Evolutionary conservation across 2,329 filamentous ascomycete species (phyloP), one percentile per base, ranked within the genome.

Genomic region (Pseudogymnoascus sp.): DNA sequence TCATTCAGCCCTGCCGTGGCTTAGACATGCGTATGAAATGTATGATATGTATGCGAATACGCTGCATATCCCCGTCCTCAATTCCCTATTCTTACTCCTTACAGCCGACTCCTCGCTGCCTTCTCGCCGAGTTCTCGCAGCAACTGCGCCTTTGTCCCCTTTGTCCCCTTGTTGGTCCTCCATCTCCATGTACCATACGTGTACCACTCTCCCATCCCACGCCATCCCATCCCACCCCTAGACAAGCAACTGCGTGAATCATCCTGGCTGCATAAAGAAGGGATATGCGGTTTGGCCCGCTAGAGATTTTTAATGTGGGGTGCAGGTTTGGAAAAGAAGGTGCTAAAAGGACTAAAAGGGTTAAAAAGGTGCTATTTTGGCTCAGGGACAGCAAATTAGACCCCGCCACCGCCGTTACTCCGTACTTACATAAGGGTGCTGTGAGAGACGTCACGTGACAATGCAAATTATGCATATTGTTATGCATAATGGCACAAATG

Each of bases 261-360:
- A 56, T 33, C 10, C 50, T 56, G 10, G 10, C 50, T 56, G 50
- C 50, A 56, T 56, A 56, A 56, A 56, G 50, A 19, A 56, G 50
- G 50, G 50, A 56, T 56, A 35, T 21, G 50, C 50, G 50, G 50
- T 56, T 56, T 56, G 50, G 50, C 50, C 50, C 50, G 50, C 29
- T 13, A 13, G 13, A 56, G 19, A 56, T 56, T 56, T 56, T 56
- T 56, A 33, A 56, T 56, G 50, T 56, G 50, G 50, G 50, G 50
- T 56, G 10, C 10, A 33, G 50, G 50, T 15, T 56, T 56, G 29
- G 15, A 56, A 56, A 56, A 33, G 50, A 56, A 33, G 17, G n/a
- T 33, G 50, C 46, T 29, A 33, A 31, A 31, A 31, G 29, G 29
- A 2, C 29, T 31, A 31, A 31, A 31, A 31, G 7, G 9, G 7